These are phyloP conservation scores for Sporothrix phasma DNA, from an alignment of 2,329 filamentous ascomycete genomes.

Conservation along the genomic window DNA sequence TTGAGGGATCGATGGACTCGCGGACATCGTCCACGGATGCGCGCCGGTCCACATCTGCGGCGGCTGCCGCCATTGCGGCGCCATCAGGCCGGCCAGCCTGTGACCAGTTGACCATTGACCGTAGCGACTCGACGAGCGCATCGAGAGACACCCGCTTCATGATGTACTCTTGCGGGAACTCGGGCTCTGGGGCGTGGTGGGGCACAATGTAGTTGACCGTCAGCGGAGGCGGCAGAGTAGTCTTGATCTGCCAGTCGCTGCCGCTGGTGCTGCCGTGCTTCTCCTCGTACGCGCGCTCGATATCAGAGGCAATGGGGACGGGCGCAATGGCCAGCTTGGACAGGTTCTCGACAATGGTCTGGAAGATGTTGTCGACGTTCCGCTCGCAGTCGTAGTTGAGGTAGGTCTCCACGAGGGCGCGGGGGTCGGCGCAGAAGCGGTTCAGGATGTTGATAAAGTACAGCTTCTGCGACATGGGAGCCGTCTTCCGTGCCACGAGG, in stretches of 20 bases:
- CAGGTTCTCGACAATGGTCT: conserved; percentile 86
- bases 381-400: conserved; percentile 97
- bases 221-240: conserved; percentile 77
- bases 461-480: conserved; percentile 82
- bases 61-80: conserved; percentile 23
- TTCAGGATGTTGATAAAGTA: conserved; percentile 82
- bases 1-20: conserved; percentile 66
- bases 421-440: conserved; percentile 73
- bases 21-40: conserved; percentile 47
- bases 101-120: conserved; percentile 90
- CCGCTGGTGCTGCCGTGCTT: conserved; percentile 52
- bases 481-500: conserved; percentile 77
- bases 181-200: conserved; percentile 50
- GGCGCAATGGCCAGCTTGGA: conserved; percentile 76
- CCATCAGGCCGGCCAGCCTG: conserved; percentile 53
- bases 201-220: conserved; percentile 66
- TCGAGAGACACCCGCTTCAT: conserved; percentile 86
- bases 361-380: conserved; percentile 93
- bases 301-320: conserved; percentile 60
- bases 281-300: conserved; percentile 84
- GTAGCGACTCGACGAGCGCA: conserved; percentile 75
- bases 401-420: conserved; percentile 87
- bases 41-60: conserved; percentile 40
- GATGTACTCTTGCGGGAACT: conserved; percentile 78
- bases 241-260: conserved; percentile 75